Conservation (phyloP, 176 grass and related monocot species). For the Paspalum notatum region DNA sequence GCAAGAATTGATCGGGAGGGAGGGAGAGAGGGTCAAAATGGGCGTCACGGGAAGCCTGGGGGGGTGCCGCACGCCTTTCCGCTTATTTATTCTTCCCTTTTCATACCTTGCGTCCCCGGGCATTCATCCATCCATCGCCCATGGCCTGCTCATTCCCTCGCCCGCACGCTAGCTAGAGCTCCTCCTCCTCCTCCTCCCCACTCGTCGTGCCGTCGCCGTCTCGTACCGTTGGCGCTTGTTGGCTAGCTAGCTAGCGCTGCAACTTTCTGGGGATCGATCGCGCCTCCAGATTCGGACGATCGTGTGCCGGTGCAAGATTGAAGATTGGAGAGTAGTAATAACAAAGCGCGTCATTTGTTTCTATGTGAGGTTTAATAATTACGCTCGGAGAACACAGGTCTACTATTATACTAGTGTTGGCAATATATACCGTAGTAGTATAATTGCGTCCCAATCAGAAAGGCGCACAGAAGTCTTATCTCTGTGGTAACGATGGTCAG, state of each 20-base stretch:
- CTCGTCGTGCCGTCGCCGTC: constrained; percentile 45
- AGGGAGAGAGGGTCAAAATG: constrained; percentile 27
- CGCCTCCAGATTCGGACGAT: not conserved
- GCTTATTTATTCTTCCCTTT: constrained; percentile 53
- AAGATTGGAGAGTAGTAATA: too few species aligned
- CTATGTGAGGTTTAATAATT: too few species aligned
- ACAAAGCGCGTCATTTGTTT: too few species aligned
- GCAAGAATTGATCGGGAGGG: constrained; percentile 28
- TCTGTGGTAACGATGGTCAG: too few species aligned
- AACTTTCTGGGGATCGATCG: not conserved
- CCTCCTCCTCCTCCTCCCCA: too few species aligned
- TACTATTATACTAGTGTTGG: too few species aligned
- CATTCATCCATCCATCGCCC: constrained; percentile 43
- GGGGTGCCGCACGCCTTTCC: constrained; percentile 39
- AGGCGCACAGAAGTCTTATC: too few species aligned
- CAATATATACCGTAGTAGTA: too few species aligned
- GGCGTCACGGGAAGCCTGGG: constrained; percentile 63
- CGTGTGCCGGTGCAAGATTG: too few species aligned
- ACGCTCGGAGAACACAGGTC: too few species aligned
- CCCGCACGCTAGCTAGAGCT: constrained; percentile 48
- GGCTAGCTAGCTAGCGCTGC: not conserved
- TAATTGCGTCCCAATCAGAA: too few species aligned
- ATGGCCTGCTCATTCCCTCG: constrained; percentile 53
- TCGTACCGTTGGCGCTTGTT: constrained; percentile 39
- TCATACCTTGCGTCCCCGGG: constrained; percentile 43